These are phyloP conservation scores for Vigna reflexopilosa DNA, from an alignment of 306 rosid species.

Conservation along the genomic window DNA sequence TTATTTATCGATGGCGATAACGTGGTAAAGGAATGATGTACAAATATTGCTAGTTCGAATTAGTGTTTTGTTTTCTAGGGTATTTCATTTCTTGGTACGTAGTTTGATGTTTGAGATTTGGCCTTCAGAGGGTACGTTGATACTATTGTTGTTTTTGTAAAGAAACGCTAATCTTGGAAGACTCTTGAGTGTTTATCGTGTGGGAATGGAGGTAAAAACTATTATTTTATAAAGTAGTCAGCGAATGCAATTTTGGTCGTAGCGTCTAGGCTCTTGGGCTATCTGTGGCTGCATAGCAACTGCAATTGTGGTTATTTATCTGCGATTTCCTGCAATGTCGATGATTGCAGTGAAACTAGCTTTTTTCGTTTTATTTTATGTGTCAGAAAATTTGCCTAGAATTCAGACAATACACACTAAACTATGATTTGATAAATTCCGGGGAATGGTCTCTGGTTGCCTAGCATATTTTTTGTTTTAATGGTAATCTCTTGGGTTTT, in stretches of 20 bases:
- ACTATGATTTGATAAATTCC: not conserved
- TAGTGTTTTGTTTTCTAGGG: not conserved
- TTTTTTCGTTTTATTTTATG: not conserved
- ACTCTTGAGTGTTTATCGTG: not conserved
- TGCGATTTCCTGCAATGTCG: not conserved
- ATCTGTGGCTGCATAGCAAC: not conserved
- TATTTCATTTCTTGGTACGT: not conserved
- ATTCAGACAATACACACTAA: not conserved
- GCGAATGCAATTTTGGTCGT: not conserved
- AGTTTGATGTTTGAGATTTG: not conserved
- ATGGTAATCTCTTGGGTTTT: not conserved
- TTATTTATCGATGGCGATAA: not conserved
- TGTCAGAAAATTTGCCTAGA: not conserved
- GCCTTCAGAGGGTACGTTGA: not conserved
- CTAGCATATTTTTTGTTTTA: not conserved
- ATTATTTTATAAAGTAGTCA: not conserved
- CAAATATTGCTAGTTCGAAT: not conserved
- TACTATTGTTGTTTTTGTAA: not conserved
- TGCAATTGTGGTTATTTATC: not conserved
- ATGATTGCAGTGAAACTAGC: not conserved
- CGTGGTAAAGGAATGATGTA: not conserved
- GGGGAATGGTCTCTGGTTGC: not conserved
- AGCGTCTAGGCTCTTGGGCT: not conserved
- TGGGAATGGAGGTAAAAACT: not conserved
- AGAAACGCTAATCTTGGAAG: conserved; percentile 7